phyloP scores from a whole-genome alignment of 768 basidiomycete genomes.

The Boletus subcaerulescens region DNA sequence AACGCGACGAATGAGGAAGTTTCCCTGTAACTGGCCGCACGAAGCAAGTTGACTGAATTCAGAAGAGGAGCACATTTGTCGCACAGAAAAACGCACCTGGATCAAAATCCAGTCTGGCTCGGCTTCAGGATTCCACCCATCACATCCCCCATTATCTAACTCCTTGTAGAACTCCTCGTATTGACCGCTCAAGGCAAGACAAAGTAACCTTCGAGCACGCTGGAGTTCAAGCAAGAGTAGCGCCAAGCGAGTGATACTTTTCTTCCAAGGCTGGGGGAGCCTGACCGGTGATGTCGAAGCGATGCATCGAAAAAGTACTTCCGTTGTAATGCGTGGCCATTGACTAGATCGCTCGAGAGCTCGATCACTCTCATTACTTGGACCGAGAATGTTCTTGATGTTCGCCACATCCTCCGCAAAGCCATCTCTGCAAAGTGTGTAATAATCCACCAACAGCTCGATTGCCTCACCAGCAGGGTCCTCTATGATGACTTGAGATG shows the following conservation, averaged over 20 bases:
- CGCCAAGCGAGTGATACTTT: slow-evolving; percentile 25
- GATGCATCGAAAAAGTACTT: slow-evolving; percentile 26
- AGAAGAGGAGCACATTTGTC: too few species aligned
- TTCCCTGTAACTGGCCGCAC: too few species aligned
- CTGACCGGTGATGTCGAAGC: slow-evolving; percentile 14
- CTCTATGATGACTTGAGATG: background rate
- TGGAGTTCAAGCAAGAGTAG: slow-evolving; percentile 31
- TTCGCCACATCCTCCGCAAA: background rate
- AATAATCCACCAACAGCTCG: background rate
- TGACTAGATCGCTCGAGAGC: slow-evolving; percentile 19
- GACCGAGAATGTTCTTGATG: slow-evolving; percentile 7
- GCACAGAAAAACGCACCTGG: slow-evolving; percentile 29
- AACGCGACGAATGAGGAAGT: slow-evolving; percentile 9
- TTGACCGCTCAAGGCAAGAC: slow-evolving; percentile 12
- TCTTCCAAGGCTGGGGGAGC: slow-evolving; percentile 26
- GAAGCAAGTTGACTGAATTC: too few species aligned
- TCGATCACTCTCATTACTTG: slow-evolving; percentile 10
- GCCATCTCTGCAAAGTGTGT: accelerated
- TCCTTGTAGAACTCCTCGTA: slow-evolving; percentile 31
- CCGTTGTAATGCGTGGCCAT: slow-evolving; percentile 37
- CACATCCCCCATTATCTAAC: slow-evolving; percentile 16
- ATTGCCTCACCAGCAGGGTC: background rate
- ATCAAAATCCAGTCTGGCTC: slow-evolving; percentile 43
- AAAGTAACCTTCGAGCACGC: slow-evolving; percentile 33
- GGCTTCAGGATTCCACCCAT: slow-evolving; percentile 15